Evolutionary conservation across 352 stramenopile species (phyloP).

Genomic region (Phytophthora boehmeriae): DNA sequence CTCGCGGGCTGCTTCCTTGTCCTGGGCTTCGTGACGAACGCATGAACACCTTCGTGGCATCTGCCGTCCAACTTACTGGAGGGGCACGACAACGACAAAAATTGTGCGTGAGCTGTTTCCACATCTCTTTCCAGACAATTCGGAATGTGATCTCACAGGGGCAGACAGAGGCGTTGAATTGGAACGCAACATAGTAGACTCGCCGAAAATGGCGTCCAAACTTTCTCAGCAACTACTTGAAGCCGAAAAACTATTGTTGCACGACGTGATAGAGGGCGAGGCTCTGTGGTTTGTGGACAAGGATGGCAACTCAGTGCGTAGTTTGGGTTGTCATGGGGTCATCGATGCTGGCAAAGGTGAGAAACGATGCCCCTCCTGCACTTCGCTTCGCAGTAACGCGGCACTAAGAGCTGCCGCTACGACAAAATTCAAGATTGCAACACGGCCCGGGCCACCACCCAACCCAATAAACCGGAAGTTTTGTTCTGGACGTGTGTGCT

Average conservation of each 20-base stretch:
- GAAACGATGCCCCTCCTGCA: slow-evolving; percentile 48
- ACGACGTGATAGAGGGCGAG: slow-evolving; percentile 78
- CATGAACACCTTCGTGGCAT: slow-evolving; percentile 57
- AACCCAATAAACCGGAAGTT: slow-evolving; percentile 72
- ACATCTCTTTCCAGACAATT: slow-evolving; percentile 47
- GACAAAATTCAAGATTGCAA: slow-evolving; percentile 45
- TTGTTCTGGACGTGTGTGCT: slow-evolving; percentile 54
- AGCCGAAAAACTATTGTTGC: slow-evolving; percentile 64
- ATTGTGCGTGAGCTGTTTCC: slow-evolving; percentile 80
- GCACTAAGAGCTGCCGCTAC: slow-evolving; percentile 50
- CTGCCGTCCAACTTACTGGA: slow-evolving; percentile 66
- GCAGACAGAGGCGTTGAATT: slow-evolving; percentile 12
- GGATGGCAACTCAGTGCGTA: slow-evolving; percentile 70
- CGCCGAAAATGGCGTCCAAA: slow-evolving; percentile 29
- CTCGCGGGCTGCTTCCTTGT: slow-evolving; percentile 54
- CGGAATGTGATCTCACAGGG: slow-evolving; percentile 16
- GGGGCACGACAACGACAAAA: slow-evolving; percentile 60
- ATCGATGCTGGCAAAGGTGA: slow-evolving; percentile 50
- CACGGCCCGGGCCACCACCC: slow-evolving; percentile 26
- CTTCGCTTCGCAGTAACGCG: slow-evolving; percentile 54
- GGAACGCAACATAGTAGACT: neutral
- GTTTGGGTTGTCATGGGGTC: slow-evolving; percentile 64
- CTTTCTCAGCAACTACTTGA: slow-evolving; percentile 45
- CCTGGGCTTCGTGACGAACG: slow-evolving; percentile 67
- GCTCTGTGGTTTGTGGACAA: slow-evolving; percentile 84